Conservation (phyloP, 2,329 filamentous ascomycete genomes). For the Rhynchosporium graminicola region DNA sequence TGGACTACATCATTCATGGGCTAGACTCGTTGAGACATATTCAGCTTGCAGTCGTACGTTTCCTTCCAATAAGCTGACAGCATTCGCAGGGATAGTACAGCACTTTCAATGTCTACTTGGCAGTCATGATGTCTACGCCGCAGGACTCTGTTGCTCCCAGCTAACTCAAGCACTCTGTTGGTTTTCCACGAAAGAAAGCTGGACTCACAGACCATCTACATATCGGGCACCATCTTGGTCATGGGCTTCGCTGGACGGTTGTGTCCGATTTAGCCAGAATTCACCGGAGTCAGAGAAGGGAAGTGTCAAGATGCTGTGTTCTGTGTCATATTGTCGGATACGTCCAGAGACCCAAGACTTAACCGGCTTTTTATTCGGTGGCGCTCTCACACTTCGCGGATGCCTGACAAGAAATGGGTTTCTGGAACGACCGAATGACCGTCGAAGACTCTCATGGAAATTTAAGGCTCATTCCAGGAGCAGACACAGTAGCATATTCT, state of each 20-base stretch:
- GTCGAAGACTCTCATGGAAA: not conserved
- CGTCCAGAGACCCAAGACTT: not conserved
- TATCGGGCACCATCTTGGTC: conserved; percentile 18
- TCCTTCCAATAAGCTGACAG: conserved; percentile 14
- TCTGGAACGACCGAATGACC: not conserved
- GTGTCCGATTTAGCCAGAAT: not conserved
- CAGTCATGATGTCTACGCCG: not conserved
- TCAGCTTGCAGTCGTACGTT: conserved; percentile 10
- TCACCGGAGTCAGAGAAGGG: not conserved
- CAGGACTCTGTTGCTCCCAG: not conserved
- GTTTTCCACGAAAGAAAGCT: conserved; percentile 1
- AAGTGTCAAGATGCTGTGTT: not conserved
- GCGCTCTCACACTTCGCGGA: not conserved
- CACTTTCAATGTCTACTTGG: not conserved
- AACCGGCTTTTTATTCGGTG: not conserved
- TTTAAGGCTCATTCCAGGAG: not conserved
- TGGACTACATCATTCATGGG: conserved; percentile 2
- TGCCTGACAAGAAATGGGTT: not conserved
- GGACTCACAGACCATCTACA: not conserved
- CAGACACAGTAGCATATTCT: not conserved
- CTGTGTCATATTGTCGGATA: not conserved
- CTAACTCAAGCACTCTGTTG: not conserved
- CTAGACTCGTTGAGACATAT: not conserved
- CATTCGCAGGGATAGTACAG: conserved; percentile 15
- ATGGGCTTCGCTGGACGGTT: conserved; percentile 8